Conservation (phyloP, 371 early-diverging fungal genomes). For the Mortierella sp. region DNA sequence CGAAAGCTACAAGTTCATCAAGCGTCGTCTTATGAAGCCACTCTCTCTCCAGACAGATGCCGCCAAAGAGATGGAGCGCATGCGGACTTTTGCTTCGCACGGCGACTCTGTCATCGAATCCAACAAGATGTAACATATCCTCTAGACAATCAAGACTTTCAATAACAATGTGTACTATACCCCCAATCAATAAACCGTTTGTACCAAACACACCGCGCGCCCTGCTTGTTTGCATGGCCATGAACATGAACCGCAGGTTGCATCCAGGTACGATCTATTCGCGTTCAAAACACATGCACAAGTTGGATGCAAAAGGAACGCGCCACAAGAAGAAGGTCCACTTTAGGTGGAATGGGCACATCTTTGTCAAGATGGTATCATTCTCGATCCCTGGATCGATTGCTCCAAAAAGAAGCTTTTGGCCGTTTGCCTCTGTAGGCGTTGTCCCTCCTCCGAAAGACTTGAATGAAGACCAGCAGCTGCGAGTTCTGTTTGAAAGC, state of each 20-base stretch:
- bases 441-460: too few species aligned
- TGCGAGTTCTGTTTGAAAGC: not conserved
- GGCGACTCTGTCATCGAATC: constrained; percentile 26
- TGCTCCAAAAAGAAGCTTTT: not conserved
- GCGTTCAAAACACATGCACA: too few species aligned
- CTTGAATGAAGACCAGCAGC: too few species aligned
- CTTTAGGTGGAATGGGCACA: not conserved
- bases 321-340: too few species aligned
- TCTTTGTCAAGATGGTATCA: constrained; percentile 6
- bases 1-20: constrained; percentile 62
- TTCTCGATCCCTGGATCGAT: not conserved
- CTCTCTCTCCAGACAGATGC: constrained; percentile 11
- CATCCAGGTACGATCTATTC: too few species aligned
- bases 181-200: too few species aligned
- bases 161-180: too few species aligned
- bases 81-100: constrained; percentile 25
- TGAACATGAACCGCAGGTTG: too few species aligned
- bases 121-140: constrained; percentile 1
- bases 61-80: constrained; percentile 30
- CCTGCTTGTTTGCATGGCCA: too few species aligned
- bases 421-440: not conserved
- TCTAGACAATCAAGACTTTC: too few species aligned
- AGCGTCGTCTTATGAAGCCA: constrained; percentile 41
- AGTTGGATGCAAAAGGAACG: too few species aligned
- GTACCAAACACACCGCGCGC: too few species aligned